A percentile compares a stretch with the other conserved stretches of the same genome.
phyloP scores from a whole-genome alignment of 2,329 filamentous ascomycete genomes.

The Colletotrichum liaoningense region DNA sequence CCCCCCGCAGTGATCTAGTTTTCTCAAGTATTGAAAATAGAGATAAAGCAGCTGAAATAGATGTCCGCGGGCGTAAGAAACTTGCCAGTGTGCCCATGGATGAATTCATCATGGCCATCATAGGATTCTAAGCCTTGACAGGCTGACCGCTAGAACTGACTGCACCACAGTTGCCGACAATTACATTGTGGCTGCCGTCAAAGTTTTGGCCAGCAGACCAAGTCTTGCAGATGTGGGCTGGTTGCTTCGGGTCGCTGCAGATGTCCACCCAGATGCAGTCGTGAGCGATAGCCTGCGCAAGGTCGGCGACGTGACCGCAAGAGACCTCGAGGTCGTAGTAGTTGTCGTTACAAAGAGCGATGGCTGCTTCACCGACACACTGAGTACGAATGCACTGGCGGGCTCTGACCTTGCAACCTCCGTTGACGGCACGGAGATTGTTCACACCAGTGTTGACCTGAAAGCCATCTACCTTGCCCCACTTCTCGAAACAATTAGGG shows the following conservation, averaged over 20 bases:
- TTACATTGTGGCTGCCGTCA: neutral
- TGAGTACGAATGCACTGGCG: slow-evolving; percentile 11
- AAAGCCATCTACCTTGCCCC: slow-evolving; percentile 1
- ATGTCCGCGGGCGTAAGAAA: no score
- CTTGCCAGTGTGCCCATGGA: no score
- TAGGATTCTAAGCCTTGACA: neutral
- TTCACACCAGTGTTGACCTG: neutral
- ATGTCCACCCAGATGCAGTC: neutral
- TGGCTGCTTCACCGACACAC: neutral
- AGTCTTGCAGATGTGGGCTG: neutral
- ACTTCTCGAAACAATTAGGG: neutral
- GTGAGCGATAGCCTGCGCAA: neutral
- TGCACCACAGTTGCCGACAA: neutral
- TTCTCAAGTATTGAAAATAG: no score
- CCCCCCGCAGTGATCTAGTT: no score
- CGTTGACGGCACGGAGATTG: neutral
- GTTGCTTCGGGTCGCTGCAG: neutral
- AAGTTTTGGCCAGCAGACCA: neutral
- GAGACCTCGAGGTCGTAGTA: slow-evolving; percentile 8
- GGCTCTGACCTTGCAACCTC: slow-evolving; percentile 4
- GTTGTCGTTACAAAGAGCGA: slow-evolving; percentile 15
- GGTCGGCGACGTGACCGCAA: neutral
- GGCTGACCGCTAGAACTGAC: slow-evolving; percentile 1
- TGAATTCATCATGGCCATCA: no score
- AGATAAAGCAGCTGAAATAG: no score